A percentile compares a stretch with the other conserved stretches of the same genome.
Evolutionary conservation across 331 rosid species (phyloP).

Genomic region (Malus hybrid): DNA sequence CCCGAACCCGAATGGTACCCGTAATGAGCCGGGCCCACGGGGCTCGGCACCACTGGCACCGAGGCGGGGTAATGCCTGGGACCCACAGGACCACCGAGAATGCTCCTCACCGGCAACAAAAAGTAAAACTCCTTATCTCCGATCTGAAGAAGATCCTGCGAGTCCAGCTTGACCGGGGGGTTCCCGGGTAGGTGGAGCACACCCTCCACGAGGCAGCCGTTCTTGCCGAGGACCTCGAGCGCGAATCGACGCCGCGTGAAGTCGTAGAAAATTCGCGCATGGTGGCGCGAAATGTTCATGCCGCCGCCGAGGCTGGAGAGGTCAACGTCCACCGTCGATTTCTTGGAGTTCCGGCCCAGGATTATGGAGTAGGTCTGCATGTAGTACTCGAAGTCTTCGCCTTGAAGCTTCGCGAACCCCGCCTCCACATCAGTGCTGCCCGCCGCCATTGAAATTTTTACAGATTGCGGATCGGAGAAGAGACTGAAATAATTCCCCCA

Average conservation of each 20-base stretch:
- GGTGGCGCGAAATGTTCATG: slow-evolving; percentile 98
- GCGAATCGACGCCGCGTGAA: slow-evolving; percentile 96
- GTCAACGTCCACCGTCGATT: slow-evolving; percentile 92
- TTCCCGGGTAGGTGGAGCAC: slow-evolving; percentile 93
- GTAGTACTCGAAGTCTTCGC: slow-evolving; percentile 97
- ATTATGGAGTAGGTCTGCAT: slow-evolving; percentile 98
- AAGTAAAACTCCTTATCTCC: slow-evolving; percentile 97
- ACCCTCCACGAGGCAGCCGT: slow-evolving; percentile 95
- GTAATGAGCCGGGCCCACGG: slow-evolving; percentile 37
- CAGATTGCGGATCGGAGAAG: not conserved
- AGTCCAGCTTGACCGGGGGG: slow-evolving; percentile 90
- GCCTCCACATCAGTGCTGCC: slow-evolving; percentile 84
- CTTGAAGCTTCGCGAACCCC: slow-evolving; percentile 95
- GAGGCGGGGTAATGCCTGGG: slow-evolving; percentile 42
- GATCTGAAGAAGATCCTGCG: slow-evolving; percentile 96
- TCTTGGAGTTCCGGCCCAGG: slow-evolving; percentile 98
- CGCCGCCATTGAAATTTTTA: slow-evolving; percentile 27
- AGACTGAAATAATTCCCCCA: not conserved
- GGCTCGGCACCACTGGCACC: slow-evolving; percentile 17
- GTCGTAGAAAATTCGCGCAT: slow-evolving; percentile 95
- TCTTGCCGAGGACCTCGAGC: slow-evolving; percentile 95
- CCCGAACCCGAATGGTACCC: slow-evolving; percentile 39
- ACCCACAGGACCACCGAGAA: slow-evolving; percentile 48
- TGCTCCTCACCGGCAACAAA: slow-evolving; percentile 70
- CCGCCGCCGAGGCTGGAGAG: slow-evolving; percentile 99